These are phyloP conservation scores for Heliocybe sulcata DNA, from an alignment of 1,284 basidiomycete genomes.

Conservation along the genomic window DNA sequence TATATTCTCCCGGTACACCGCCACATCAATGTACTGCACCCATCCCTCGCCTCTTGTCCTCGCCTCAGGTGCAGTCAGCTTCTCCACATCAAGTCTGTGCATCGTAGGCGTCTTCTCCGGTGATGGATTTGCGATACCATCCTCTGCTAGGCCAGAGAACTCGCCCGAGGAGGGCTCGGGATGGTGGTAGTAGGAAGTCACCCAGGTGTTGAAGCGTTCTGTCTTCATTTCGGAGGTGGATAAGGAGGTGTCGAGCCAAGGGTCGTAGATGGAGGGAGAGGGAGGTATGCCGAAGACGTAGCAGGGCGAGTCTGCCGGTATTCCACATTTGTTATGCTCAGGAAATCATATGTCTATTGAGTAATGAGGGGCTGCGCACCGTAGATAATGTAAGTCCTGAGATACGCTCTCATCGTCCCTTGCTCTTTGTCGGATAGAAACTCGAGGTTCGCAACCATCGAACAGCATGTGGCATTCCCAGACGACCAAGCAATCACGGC, in stretches of 20 bases:
- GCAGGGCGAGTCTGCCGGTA: slow-evolving; percentile 10
- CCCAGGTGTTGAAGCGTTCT: slow-evolving; percentile 13
- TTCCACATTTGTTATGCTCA: background rate
- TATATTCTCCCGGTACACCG: slow-evolving; percentile 8
- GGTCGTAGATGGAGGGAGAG: slow-evolving; percentile 9
- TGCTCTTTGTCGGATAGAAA: slow-evolving; percentile 11
- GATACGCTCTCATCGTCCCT: slow-evolving; percentile 10
- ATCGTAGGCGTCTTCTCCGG: slow-evolving; percentile 6
- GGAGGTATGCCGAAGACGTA: slow-evolving; percentile 10
- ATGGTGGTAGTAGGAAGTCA: slow-evolving; percentile 15
- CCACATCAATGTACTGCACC: slow-evolving; percentile 8
- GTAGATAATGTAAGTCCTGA: slow-evolving; percentile 17
- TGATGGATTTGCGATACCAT: slow-evolving; percentile 4
- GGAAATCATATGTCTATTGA: too few relatives aligned
- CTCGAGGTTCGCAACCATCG: slow-evolving; percentile 17
- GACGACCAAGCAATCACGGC: slow-evolving; percentile 21
- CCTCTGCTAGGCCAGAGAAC: slow-evolving; percentile 4
- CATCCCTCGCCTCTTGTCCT: slow-evolving; percentile 8
- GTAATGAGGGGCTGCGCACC: slow-evolving; percentile 11
- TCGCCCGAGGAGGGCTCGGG: slow-evolving; percentile 3
- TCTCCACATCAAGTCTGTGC: slow-evolving; percentile 5
- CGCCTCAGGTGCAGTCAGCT: slow-evolving; percentile 6
- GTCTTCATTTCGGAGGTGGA: slow-evolving; percentile 8
- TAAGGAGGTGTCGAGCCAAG: slow-evolving; percentile 11
- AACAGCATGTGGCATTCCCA: slow-evolving; percentile 11